Percentiles rank a stretch among this genome's conserved stretches.
phyloP scores from a whole-genome alignment of 257 asterid species.

The Gentiana macrophylla region DNA sequence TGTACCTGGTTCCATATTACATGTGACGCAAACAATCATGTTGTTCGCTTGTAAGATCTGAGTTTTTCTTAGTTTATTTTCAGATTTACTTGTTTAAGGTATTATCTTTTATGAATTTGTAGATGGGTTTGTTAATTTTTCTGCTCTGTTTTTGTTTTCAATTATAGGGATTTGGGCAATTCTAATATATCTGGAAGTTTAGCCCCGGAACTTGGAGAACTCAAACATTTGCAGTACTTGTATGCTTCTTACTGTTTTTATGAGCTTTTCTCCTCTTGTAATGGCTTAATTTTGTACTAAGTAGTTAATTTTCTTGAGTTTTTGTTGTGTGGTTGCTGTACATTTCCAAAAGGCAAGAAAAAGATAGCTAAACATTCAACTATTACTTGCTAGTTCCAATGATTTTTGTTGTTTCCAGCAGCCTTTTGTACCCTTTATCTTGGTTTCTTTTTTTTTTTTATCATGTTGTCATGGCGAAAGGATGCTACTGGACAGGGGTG shows the following conservation, averaged over 20 bases:
- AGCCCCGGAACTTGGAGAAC: conserved; percentile 79
- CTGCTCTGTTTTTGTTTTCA: not conserved
- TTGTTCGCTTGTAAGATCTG: conserved; percentile 70
- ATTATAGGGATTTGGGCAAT: conserved; percentile 80
- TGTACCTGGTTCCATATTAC: conserved; percentile 97
- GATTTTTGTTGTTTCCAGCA: conserved; percentile 4
- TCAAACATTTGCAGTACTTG: conserved; percentile 78
- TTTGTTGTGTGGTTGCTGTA: conserved; percentile 10
- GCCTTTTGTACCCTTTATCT: conserved; percentile 1
- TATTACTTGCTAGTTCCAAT: too few species aligned
- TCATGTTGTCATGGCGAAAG: too few species aligned
- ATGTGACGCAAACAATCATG: conserved; percentile 61
- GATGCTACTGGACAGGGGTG: too few species aligned
- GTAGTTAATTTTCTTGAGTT: not conserved
- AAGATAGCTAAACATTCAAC: not conserved
- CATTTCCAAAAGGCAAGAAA: conserved; percentile 5
- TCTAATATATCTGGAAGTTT: conserved; percentile 81
- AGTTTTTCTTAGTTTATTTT: not conserved
- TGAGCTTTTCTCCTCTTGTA: not conserved
- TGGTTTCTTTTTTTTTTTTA: too few species aligned
- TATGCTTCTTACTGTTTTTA: conserved; percentile 15
- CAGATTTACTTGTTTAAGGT: not conserved
- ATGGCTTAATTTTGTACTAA: not conserved
- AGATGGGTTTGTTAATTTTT: too few species aligned
- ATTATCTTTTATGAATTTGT: too few species aligned